Evolutionary conservation across 208 protist species (phyloP).

Genomic region (Acanthamoeba triangularis): DNA sequence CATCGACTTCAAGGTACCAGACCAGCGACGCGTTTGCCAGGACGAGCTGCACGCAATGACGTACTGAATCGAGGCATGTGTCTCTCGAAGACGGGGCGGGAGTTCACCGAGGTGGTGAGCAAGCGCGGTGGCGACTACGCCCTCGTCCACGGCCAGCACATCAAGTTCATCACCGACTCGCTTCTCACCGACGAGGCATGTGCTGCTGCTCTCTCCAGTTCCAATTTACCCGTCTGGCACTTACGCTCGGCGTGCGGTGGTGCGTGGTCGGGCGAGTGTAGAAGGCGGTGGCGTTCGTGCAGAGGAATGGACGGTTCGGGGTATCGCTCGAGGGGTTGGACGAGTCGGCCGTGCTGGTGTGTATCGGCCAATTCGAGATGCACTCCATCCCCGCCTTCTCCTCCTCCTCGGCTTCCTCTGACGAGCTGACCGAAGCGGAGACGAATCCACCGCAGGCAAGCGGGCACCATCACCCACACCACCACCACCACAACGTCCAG

Average conservation of each 20-base stretch:
- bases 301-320: conserved; percentile 12
- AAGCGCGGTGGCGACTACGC: conserved; percentile 58
- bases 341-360: conserved; percentile 33
- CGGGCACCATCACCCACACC: neutral
- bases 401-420: neutral
- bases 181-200: conserved; percentile 12
- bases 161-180: conserved; percentile 46
- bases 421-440: neutral
- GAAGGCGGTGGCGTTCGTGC: neutral
- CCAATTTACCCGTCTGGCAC: neutral
- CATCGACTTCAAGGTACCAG: conserved; percentile 51
- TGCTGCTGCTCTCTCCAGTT: neutral
- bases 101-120: conserved; percentile 54
- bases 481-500: neutral
- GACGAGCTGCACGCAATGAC: neutral
- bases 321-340: conserved; percentile 31
- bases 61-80: neutral
- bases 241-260: neutral
- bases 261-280: neutral
- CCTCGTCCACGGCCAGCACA: neutral
- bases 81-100: conserved; percentile 16
- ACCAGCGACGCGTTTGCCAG: neutral
- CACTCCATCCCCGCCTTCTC: neutral
- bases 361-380: conserved; percentile 37
- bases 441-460: neutral